Conservation (phyloP, 352 stramenopile genomes). For the Phytopythium cucurbitacearum region DNA sequence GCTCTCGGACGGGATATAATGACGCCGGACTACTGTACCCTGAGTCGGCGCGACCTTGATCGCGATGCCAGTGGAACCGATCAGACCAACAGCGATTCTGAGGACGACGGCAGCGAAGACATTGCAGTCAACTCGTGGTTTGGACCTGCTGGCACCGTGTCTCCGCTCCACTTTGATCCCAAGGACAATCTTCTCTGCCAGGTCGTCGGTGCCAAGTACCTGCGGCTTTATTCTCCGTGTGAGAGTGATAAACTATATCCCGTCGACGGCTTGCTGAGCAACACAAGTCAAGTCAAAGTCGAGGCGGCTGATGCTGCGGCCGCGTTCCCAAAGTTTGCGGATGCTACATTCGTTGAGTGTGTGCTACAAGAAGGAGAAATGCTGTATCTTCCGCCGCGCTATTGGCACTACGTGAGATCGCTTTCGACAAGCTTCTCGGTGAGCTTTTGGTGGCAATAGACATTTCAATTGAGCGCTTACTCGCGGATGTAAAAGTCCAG, state of each 20-base stretch:
- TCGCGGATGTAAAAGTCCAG: slow-evolving; percentile 76
- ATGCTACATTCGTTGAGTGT: slow-evolving; percentile 64
- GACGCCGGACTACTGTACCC: slow-evolving; percentile 84
- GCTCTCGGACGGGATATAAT: slow-evolving; percentile 73
- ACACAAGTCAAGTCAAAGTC: slow-evolving; percentile 79
- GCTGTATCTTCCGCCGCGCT: slow-evolving; percentile 86
- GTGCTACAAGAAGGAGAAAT: slow-evolving; percentile 68
- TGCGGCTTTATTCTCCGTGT: slow-evolving; percentile 69
- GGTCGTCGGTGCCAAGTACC: slow-evolving; percentile 79
- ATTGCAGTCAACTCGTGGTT: slow-evolving; percentile 88
- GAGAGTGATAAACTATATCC: slow-evolving; percentile 79
- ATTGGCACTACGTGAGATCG: slow-evolving; percentile 88
- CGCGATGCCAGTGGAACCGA: background rate
- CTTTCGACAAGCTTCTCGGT: slow-evolving; percentile 78
- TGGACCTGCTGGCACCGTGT: slow-evolving; percentile 72
- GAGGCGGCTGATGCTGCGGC: slow-evolving; percentile 33
- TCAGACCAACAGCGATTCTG: background rate
- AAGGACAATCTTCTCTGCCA: slow-evolving; percentile 90
- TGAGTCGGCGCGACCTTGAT: slow-evolving; percentile 38
- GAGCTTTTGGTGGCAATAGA: slow-evolving; percentile 72
- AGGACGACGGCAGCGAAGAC: slow-evolving; percentile 49
- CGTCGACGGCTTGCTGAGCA: slow-evolving; percentile 77
- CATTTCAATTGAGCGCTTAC: slow-evolving; percentile 4
- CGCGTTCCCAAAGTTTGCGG: slow-evolving; percentile 46
- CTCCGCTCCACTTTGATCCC: slow-evolving; percentile 85